Percentiles rank a stretch among this genome's conserved stretches.
Conservation (phyloP, 2,329 filamentous ascomycete genomes). For the Didymella glomerata region DNA sequence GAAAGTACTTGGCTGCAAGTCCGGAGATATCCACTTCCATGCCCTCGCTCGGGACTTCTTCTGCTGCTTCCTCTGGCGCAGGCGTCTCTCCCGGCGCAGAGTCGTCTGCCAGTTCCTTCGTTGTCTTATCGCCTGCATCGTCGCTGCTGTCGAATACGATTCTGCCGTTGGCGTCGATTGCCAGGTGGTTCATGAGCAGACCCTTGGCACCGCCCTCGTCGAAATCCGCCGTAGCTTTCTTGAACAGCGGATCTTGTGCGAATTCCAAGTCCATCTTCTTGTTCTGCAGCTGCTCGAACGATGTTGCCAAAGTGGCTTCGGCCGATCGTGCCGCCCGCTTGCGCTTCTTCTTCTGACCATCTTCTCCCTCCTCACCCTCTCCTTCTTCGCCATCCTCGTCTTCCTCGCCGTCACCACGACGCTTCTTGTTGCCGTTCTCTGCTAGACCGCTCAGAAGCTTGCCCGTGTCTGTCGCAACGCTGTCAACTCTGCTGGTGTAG, state of each 20-base stretch:
- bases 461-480: conserved; percentile 95
- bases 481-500: conserved; percentile 97
- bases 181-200: conserved; percentile 91
- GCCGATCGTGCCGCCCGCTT: conserved; percentile 85
- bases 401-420: conserved; percentile 47
- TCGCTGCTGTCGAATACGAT: conserved; percentile 99
- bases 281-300: conserved; percentile 85
- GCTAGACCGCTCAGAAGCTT: conserved; percentile 93
- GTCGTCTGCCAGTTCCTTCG: conserved; percentile 56
- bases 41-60: conserved; percentile 62
- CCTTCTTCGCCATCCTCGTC: conserved; percentile 64
- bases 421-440: conserved; percentile 75
- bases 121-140: conserved; percentile 68
- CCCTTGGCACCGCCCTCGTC: conserved; percentile 98
- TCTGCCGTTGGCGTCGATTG: conserved; percentile 87
- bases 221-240: conserved; percentile 97
- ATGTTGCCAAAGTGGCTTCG: conserved; percentile 90
- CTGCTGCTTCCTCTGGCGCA: conserved; percentile 42
- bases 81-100: conserved; percentile 53
- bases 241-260: conserved; percentile 96
- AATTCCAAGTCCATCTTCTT: conserved; percentile 99
- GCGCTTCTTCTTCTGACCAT: conserved; percentile 68
- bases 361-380: conserved; percentile 70
- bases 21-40: conserved; percentile 80
- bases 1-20: conserved; percentile 84